Percentiles rank a stretch among this genome's conserved stretches.
Conservation (phyloP, 2,329 filamentous ascomycete species). For the Aspergillus spinulosporus region DNA sequence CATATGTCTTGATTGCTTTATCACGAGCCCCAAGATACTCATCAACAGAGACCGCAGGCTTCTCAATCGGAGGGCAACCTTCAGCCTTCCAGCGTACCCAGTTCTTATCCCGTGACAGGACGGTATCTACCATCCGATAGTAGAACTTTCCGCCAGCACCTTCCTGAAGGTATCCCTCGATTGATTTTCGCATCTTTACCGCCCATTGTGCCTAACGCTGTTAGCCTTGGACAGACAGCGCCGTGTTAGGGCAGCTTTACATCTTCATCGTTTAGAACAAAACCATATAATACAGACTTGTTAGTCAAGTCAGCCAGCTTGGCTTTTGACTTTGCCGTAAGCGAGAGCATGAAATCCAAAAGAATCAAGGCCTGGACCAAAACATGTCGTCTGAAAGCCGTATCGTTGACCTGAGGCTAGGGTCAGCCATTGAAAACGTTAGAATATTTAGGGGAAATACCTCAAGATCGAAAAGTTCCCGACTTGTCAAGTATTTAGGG, state of each 20-base stretch:
- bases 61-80: slow-evolving; percentile 83
- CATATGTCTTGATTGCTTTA: slow-evolving; percentile 64
- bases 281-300: slow-evolving; percentile 84
- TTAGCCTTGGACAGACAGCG: slow-evolving; percentile 18
- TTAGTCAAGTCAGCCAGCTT: slow-evolving; percentile 74
- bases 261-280: slow-evolving; percentile 77
- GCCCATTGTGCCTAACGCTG: slow-evolving; percentile 74
- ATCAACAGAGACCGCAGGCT: slow-evolving; percentile 66
- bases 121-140: slow-evolving; percentile 93
- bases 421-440: slow-evolving; percentile 24
- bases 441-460: slow-evolving; percentile 47
- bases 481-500: slow-evolving; percentile 96
- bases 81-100: slow-evolving; percentile 99
- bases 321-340: slow-evolving; percentile 78
- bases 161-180: slow-evolving; percentile 79
- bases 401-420: slow-evolving; percentile 73
- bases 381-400: slow-evolving; percentile 91
- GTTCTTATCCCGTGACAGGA: slow-evolving; percentile 93
- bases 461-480: slow-evolving; percentile 93
- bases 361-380: slow-evolving; percentile 93
- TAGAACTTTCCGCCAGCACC: slow-evolving; percentile 88
- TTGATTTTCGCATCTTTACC: slow-evolving; percentile 70
- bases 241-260: slow-evolving; percentile 48
- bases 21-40: slow-evolving; percentile 70
- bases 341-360: slow-evolving; percentile 90